Conservation (phyloP, 2,329 filamentous ascomycete species). For the Curvularia eragrostidis region DNA sequence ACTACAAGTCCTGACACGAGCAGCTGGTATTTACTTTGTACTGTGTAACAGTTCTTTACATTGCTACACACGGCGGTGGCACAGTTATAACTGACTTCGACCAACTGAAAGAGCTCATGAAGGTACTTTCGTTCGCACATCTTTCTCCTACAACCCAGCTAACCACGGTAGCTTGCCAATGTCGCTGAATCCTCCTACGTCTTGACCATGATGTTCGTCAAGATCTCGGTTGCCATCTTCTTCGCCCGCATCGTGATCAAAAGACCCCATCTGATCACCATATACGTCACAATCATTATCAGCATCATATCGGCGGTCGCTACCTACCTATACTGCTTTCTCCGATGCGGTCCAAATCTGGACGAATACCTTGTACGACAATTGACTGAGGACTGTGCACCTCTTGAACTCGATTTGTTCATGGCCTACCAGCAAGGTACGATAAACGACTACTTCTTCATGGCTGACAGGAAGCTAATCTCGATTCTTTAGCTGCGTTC, state of each 20-base stretch:
- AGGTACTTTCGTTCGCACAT: conserved; percentile 22
- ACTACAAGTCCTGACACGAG: conserved; percentile 6
- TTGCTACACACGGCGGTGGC: conserved; percentile 42
- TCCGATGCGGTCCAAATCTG: conserved; percentile 56
- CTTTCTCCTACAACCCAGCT: neutral
- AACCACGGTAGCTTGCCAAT: conserved; percentile 40
- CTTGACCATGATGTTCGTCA: conserved; percentile 51
- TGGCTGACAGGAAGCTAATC: neutral
- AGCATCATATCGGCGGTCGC: conserved; percentile 42
- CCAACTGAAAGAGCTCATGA: conserved; percentile 37
- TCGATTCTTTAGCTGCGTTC: conserved; percentile 26
- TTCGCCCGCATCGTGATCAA: conserved; percentile 54
- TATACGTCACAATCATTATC: conserved; percentile 49
- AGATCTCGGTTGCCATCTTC: conserved; percentile 56
- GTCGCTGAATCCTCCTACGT: conserved; percentile 50
- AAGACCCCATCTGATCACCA: conserved; percentile 49
- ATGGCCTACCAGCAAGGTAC: conserved; percentile 55
- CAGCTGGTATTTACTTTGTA: conserved; percentile 47
- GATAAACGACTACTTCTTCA: neutral
- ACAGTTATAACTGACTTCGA: conserved; percentile 37
- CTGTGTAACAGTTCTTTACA: conserved; percentile 36
- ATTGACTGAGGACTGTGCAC: conserved; percentile 50
- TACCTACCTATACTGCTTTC: conserved; percentile 60
- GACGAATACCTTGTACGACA: conserved; percentile 42
- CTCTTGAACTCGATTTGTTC: conserved; percentile 57